Base-by-base conservation (phyloP, 306 rosid species). In the Purshia tridentata region DNA sequence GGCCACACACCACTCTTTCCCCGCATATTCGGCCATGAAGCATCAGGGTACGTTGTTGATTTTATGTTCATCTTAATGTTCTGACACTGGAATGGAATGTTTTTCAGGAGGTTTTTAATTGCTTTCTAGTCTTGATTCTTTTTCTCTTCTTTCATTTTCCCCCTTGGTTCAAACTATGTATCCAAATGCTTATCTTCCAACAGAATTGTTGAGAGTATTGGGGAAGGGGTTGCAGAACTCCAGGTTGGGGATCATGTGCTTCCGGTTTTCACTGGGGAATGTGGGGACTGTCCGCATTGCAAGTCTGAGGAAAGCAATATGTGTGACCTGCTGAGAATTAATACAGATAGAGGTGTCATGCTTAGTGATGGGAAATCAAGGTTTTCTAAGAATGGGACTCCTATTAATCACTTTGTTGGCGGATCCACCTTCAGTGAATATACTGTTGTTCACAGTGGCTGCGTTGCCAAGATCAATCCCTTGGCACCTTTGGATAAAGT, bases 381-480 rank as follows among this genome's bases (percentile, higher is more conserved):
- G 70, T 84, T 84, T 55, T 84, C 85, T 15, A 80, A 77, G 13
- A 84, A 75, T 11, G 85, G 87, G 44, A 5, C 18, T 6, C 85
- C 85, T 18, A 78, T 81, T 70, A 64, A 71, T 62, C 84, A 81
- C 65, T 84, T 84, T 70, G 59, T 84, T 8, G 83, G 85, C 49
- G 78, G 85, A 6, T 78, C 88, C 46, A 84, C 85, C 4, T 81
- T 85, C 73, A 82, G 86, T 70, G 80, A 83, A 48, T 83, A 77
- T 72, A 77, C 87, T 39, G 84, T 83, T 6, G 55, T 83, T 19
- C 86, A 85, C 39, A 70, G 77, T 9, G 84, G 81, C n/a, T 81
- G 84, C 42, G 55, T 85, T 63, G 82, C 75, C 48, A 85, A 78
- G 76, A 79, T 85, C 76, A 73, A 82, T 64, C 84, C 84, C 0